phyloP scores from a whole-genome alignment of 768 basidiomycete species.

The Erythrobasidium yunnanense region DNA sequence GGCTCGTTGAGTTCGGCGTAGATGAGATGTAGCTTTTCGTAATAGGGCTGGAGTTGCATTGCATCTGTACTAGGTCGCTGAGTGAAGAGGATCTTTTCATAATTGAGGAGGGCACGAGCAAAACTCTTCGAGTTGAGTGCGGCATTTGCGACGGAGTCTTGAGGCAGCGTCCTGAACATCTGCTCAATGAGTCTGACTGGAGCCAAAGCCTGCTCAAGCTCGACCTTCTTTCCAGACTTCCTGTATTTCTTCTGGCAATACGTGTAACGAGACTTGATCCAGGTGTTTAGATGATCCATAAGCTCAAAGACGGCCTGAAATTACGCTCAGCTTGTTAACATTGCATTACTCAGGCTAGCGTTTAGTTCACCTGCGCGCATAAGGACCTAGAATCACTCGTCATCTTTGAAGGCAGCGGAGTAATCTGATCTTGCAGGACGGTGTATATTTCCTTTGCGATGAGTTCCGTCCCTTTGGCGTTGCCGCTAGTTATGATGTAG shows the following conservation, averaged over 20 bases:
- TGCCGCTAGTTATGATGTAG: conserved; percentile 67
- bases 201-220: conserved; percentile 6
- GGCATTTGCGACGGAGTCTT: conserved; percentile 76
- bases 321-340: neutral
- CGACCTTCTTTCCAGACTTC: neutral
- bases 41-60: conserved; percentile 56
- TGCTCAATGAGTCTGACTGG: conserved; percentile 24
- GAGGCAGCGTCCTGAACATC: conserved; percentile 27
- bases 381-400: conserved; percentile 50
- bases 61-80: conserved; percentile 41
- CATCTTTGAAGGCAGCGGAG: conserved; percentile 49
- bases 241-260: conserved; percentile 46
- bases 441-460: conserved; percentile 62
- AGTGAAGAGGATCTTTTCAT: conserved; percentile 48
- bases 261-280: conserved; percentile 48
- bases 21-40: conserved; percentile 86
- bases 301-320: conserved; percentile 78
- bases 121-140: conserved; percentile 90
- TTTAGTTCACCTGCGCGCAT: conserved; percentile 71
- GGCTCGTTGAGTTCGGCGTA: conserved; percentile 94
- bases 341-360: neutral
- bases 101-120: conserved; percentile 86
- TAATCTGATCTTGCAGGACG: conserved; percentile 78
- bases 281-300: conserved; percentile 86
- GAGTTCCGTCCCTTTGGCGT: too few species aligned